Percentiles rank a stretch among this genome's conserved stretches.
Evolutionary conservation across 352 stramenopile genomes (phyloP).

Genomic region (Peronospora belbahrii): DNA sequence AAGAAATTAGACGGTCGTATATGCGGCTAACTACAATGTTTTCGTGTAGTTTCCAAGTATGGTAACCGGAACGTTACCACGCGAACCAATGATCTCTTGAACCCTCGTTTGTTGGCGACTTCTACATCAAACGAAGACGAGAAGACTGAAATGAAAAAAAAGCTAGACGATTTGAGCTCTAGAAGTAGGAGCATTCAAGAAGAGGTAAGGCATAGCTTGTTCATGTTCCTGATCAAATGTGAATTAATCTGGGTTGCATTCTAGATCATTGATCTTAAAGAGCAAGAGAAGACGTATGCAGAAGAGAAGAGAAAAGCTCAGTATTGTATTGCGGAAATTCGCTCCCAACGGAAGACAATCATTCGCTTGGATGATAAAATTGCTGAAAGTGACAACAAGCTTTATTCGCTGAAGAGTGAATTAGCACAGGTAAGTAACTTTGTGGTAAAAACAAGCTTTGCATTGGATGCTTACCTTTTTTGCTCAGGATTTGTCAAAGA

Average conservation of each 20-base stretch:
- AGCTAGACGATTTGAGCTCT: conserved; percentile 34
- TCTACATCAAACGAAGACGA: conserved; percentile 77
- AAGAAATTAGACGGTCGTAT: not conserved
- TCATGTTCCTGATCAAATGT: not conserved
- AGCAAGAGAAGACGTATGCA: conserved; percentile 50
- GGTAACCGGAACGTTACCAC: conserved; percentile 78
- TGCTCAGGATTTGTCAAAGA: conserved; percentile 61
- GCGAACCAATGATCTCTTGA: conserved; percentile 72
- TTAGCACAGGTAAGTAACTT: conserved; percentile 44
- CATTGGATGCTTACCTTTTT: not conserved
- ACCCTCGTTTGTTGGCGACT: conserved; percentile 51
- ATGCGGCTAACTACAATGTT: not conserved
- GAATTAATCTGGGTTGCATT: not conserved
- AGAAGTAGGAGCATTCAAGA: conserved; percentile 42
- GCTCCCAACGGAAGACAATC: conserved; percentile 53
- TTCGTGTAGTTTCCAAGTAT: conserved; percentile 64
- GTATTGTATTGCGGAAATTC: conserved; percentile 61
- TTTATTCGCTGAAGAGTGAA: conserved; percentile 61
- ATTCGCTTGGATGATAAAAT: conserved; percentile 76
- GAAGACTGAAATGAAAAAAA: conserved; percentile 48
- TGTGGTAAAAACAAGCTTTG: not conserved
- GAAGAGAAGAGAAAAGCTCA: conserved; percentile 54
- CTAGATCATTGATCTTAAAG: conserved; percentile 54
- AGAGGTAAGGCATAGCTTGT: conserved; percentile 27
- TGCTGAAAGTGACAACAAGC: conserved; percentile 53